Conservation (phyloP, 176 grass and related monocot genomes). For the Oryza glumipatula region DNA sequence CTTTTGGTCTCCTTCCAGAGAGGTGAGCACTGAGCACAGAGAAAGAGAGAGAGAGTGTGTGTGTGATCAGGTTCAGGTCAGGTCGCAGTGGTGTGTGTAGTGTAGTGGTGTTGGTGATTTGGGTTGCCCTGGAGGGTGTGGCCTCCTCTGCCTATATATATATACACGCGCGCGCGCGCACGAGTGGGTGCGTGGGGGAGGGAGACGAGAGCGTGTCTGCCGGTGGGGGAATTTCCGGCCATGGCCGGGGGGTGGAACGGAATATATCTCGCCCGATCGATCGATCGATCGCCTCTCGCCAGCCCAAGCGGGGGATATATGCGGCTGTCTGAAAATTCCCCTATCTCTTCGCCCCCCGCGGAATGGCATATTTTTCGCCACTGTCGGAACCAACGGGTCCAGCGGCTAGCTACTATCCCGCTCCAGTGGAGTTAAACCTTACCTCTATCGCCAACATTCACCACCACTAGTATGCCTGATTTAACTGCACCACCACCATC, state of each 20-base stretch:
- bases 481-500: neutral
- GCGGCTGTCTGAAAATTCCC: constrained; percentile 41
- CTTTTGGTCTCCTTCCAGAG: constrained; percentile 57
- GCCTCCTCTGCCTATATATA: constrained; percentile 44
- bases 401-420: neutral
- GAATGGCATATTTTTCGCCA: constrained; percentile 49
- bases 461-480: neutral
- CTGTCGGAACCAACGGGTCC: constrained; percentile 47
- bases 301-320: constrained; percentile 25
- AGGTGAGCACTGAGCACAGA: constrained; percentile 24
- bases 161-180: neutral
- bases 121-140: constrained; percentile 17
- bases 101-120: constrained; percentile 13
- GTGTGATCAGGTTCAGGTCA: constrained; percentile 1
- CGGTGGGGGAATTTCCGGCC: neutral
- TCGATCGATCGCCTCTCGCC: too few relatives aligned
- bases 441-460: neutral
- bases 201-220: constrained; percentile 30
- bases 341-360: neutral
- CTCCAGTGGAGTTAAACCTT: neutral
- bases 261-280: neutral
- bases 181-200: neutral
- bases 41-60: neutral
- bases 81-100: neutral
- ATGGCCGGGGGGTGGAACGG: neutral